Evolutionary conservation across 2,329 filamentous ascomycete species (phyloP), one percentile per base, ranked within the genome.

Genomic region (Neonectria punicea): DNA sequence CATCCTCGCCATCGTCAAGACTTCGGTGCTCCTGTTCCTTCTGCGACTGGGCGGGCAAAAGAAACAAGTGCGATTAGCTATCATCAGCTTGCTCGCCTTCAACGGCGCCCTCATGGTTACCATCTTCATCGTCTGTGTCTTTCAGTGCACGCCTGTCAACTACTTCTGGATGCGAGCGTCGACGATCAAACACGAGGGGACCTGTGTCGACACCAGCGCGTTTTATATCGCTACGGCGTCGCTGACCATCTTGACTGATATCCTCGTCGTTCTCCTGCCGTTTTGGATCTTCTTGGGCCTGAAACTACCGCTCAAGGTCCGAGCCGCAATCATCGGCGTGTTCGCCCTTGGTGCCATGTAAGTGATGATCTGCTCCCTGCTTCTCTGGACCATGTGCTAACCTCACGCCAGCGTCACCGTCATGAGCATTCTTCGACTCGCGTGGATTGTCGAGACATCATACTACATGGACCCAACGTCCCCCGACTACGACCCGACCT

Each of bases 1-100:
- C 0, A 80, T 83, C 41, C 72, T 84, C 6, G 80, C 80, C 43
- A 73, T 84, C 10, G 80, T 83, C 59, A 84, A 84, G 67, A 76
- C 78, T 5, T 84, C 82, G 4, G 76, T 83, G 16, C 75, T 84
- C 3, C 60, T 84, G 6, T 83, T 83, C 64, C 76, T 84, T 13
- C 71, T 81, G 43, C 79, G 81, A 1, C 76, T 84, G 1, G 77
- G 80, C 9, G 80, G 79, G 3, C 78, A 80, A 64, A 73, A 32
- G 71, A 73, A 22, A 70, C 8, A 49, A 5, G 66, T 82, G 5
- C 73, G 75, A 25, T 18, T 44, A 5, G 47, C 61, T 43, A 62
- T 80, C 57, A 70, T 78, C 71, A 57, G 66, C 36, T 54, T 80
- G 49, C 72, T 80, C 71, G 57, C 61, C 32, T 69, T 81, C 64